These are phyloP conservation scores for Arachnopeziza araneosa DNA, from an alignment of 2,329 filamentous ascomycete species.

Conservation along the genomic window DNA sequence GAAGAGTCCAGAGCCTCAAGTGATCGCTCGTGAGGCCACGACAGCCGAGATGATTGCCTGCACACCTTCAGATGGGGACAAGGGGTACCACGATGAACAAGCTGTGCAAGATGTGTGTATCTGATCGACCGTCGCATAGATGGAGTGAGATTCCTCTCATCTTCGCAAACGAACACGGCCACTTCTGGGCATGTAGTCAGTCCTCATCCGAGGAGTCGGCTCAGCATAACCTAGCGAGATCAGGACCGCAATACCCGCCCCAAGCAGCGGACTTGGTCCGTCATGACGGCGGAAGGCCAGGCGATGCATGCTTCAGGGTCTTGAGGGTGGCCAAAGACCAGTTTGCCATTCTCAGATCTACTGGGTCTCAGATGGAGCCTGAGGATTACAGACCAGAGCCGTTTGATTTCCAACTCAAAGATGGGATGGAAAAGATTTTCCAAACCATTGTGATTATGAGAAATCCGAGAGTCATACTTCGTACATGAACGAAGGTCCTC, in stretches of 20 bases:
- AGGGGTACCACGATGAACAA: neutral
- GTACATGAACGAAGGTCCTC: neutral
- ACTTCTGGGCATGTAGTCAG: neutral
- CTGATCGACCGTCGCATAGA: no score
- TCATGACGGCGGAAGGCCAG: neutral
- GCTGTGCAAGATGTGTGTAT: no score
- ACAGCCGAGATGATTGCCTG: neutral
- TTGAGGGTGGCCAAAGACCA: no score
- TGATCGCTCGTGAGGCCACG: neutral
- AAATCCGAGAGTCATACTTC: neutral
- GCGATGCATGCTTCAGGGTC: neutral
- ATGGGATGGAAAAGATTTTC: neutral
- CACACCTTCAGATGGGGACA: neutral
- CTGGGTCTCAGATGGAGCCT: neutral
- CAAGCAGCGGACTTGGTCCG: neutral
- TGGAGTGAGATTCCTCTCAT: neutral
- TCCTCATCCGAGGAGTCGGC: neutral
- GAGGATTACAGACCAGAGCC: neutral
- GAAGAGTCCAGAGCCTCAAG: neutral
- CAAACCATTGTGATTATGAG: neutral
- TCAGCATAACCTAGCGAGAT: neutral
- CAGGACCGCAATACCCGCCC: neutral
- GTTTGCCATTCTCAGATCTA: neutral
- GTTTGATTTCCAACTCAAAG: neutral
- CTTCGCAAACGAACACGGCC: neutral